Evolutionary conservation across 768 basidiomycete genomes (phyloP).

Genomic region (Collybia sp.): DNA sequence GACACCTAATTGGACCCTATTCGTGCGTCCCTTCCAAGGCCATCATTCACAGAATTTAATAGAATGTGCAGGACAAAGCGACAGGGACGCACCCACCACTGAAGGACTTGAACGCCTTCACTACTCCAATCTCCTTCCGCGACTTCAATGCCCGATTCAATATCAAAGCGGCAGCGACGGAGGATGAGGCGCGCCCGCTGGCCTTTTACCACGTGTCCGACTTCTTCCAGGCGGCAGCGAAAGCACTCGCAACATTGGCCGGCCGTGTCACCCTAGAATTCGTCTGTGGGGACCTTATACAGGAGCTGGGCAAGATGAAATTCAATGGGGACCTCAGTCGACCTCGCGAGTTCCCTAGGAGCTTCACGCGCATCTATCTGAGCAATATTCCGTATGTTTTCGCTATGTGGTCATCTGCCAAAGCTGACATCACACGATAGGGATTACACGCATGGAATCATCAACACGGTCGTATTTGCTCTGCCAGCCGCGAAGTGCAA

Average conservation of each 20-base stretch:
- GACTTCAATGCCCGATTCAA: too few species aligned
- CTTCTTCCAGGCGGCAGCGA: slow-evolving; percentile 22
- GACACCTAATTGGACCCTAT: slow-evolving; percentile 19
- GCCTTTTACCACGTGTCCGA: slow-evolving; percentile 15
- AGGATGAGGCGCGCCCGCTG: slow-evolving; percentile 8
- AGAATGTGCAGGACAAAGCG: too few species aligned
- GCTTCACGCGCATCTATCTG: slow-evolving; percentile 27
- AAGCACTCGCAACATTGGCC: slow-evolving; percentile 16
- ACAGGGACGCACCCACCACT: too few species aligned
- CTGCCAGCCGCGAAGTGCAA: slow-evolving; percentile 18
- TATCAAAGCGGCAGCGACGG: too few species aligned
- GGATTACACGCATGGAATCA: slow-evolving; percentile 25
- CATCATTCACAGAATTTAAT: too few species aligned
- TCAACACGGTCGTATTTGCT: slow-evolving; percentile 20
- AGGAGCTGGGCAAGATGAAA: slow-evolving; percentile 13
- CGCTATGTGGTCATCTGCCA: neutral
- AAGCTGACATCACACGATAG: slow-evolving; percentile 6
- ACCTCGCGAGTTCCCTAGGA: slow-evolving; percentile 20
- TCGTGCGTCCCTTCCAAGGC: slow-evolving; percentile 4
- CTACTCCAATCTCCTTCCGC: too few species aligned
- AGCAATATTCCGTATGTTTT: slow-evolving; percentile 27
- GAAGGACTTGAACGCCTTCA: too few species aligned
- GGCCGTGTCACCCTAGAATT: slow-evolving; percentile 20
- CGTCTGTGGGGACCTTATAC: slow-evolving; percentile 22
- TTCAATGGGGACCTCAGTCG: slow-evolving; percentile 14